Evolutionary conservation across 2,329 filamentous ascomycete species (phyloP), one percentile per base, ranked within the genome.

Genomic region (Aureobasidium mangrovei): DNA sequence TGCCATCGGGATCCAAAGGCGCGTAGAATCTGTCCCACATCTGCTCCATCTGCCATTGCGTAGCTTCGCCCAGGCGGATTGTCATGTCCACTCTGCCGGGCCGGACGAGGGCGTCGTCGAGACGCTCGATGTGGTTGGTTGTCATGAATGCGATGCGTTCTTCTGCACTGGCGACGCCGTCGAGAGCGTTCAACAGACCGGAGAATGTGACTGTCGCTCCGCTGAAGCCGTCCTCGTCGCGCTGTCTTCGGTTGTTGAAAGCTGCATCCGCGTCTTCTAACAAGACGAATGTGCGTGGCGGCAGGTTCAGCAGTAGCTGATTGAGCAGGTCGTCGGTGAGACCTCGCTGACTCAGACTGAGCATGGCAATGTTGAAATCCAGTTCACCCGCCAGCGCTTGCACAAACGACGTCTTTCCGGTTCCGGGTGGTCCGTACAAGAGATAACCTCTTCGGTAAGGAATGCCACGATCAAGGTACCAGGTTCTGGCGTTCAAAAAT

Each of bases 1-100:
- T 69, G 12, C 83, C 82, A 53, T 82, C 78, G 0, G 63, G 60
- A 64, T 95, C 91, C 27, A 88, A 74, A 33, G 94, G 88, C 3
- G 86, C 86, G 65, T 97, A 98, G 73, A 97, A 98, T 24, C 93
- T 83, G 68, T 94, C 86, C 90, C 91, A 98, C 72, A 98, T 86
- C 69, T 85, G 78, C 10, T 75, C 81, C 18, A 94, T 91, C 70
- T 97, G 93, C 67, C 87, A 86, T 56, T 82, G 78, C 2, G 87
- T 91, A 32, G 91, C 90, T 69, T 95, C 87, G 36, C 91, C 91
- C 46, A 98, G 85, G 53, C 88, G 82, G 3, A 95, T 80, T 61
- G 88, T 93, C 85, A 97, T 86, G 69, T 98, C 93, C 0, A 98
- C 90, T 46, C 93, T 81, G 0, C 93, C 93, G 0, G 93, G 93